phyloP scores from a whole-genome alignment of 257 asterid species.

The Scutellaria baicalensis region DNA sequence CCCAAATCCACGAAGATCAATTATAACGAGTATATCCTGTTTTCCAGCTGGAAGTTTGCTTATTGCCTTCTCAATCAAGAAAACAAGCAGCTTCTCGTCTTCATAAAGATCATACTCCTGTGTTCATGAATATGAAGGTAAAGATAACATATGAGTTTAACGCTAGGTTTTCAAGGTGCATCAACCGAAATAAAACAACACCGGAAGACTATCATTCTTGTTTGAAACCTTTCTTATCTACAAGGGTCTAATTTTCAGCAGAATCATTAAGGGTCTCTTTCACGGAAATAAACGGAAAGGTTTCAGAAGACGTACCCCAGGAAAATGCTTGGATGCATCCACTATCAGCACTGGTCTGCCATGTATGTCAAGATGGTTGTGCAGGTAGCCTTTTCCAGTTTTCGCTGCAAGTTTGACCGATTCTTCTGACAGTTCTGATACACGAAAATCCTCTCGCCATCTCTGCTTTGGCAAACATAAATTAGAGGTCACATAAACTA shows the following conservation, averaged over 20 bases:
- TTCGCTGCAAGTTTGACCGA: conserved; percentile 45
- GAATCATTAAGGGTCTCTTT: neutral
- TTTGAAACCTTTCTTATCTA: neutral
- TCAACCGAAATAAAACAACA: neutral
- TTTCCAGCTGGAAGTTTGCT: conserved; percentile 57
- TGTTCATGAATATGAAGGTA: neutral
- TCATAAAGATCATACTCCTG: conserved; percentile 47
- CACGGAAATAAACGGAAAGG: neutral
- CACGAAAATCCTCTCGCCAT: conserved; percentile 76
- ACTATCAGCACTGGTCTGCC: conserved; percentile 69
- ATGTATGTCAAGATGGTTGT: conserved; percentile 45
- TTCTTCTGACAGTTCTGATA: conserved; percentile 66
- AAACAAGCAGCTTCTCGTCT: conserved; percentile 78
- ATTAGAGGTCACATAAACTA: neutral
- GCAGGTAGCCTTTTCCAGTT: conserved; percentile 75
- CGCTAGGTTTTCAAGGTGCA: neutral
- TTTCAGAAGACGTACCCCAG: conserved; percentile 45
- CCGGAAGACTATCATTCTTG: neutral
- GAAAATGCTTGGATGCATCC: conserved; percentile 72
- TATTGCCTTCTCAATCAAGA: conserved; percentile 79
- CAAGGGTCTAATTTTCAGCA: neutral
- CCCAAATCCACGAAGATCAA: conserved; percentile 71
- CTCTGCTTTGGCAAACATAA: conserved; percentile 34
- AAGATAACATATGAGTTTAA: neutral
- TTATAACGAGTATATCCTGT: conserved; percentile 57